Evolutionary conservation across 2,329 filamentous ascomycete species (phyloP), one percentile per base, ranked within the genome.

Genomic region (Corinectria fuckeliana): DNA sequence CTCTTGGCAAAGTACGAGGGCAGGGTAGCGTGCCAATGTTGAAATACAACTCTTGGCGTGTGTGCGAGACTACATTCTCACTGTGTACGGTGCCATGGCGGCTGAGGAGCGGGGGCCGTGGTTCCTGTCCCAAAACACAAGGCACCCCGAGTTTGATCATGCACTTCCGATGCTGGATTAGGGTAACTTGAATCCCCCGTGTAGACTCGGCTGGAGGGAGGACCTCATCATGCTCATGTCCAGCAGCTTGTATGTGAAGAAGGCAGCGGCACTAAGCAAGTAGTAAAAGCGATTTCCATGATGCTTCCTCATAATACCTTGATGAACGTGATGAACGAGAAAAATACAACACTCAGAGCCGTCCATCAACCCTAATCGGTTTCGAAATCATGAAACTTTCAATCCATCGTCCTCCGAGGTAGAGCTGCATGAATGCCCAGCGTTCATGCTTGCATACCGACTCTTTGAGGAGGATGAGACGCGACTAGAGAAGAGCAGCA

Each of bases 391-490:
- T 36, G 14, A 4, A 36, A 34, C 18, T 34, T 34, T 25, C 21
- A 26, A 18, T 47, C 34, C 26, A 16, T 30, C 4, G 20, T 28
- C 18, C 25, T 10, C 14, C n/a, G 11, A 32, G 34, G 21, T 34
- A 39, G 20, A 18, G 20, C 42, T 36, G 38, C 50, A 38, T 18
- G 44, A 44, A 30, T 54, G 50, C 50, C 50, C 56, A 38, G 52
- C 36, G 36, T 42, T 36, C 44, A 42, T 28, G 44, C 34, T 49
- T 28, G 42, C 42, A 28, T 26, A 45, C 5, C 23, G n/a, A n/a
- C 25, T 18, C 44, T 23, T 25, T 30, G n/a, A 36, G 16, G n/a
- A 25, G n/a, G 38, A 38, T 7, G 47, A 45, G 28, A 18, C 39
- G 26, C 34, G 49, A 48, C 34, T 25, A 28, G 41, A 28, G 42